phyloP scores from a whole-genome alignment of 1,139 yeast species.

The Dujonia santamariae region DNA sequence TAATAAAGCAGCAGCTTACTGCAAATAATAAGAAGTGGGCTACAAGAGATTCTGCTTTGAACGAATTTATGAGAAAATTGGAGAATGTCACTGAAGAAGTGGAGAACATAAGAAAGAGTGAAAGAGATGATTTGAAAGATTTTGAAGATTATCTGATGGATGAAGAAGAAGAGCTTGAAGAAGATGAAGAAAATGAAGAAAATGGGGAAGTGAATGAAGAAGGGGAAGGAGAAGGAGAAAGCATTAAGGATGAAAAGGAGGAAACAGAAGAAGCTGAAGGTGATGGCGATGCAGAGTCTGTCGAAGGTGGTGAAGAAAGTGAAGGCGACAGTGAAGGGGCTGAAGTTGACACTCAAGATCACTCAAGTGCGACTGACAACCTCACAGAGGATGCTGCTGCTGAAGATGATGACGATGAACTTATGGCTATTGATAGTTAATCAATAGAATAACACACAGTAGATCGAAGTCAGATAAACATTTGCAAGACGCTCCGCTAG shows the following conservation, averaged over 20 bases:
- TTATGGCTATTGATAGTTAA: no score
- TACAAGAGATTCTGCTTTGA: constrained; percentile 34
- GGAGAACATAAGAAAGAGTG: constrained; percentile 25
- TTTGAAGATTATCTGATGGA: constrained; percentile 8
- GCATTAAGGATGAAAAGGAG: constrained; percentile 8
- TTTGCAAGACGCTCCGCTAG: no score
- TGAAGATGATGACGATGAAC: constrained; percentile 10
- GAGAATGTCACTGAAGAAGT: constrained; percentile 28
- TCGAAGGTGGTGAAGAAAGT: no score
- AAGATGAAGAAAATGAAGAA: constrained; percentile 11
- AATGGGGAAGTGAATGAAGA: no score
- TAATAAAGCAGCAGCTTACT: constrained; percentile 29
- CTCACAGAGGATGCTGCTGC: constrained; percentile 9
- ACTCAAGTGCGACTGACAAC: not conserved
- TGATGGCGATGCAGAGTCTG: no score
- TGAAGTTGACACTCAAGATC: constrained; percentile 9
- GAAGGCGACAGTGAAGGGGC: constrained; percentile 12
- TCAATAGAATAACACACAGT: no score
- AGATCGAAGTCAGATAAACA: no score
- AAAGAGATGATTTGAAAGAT: constrained; percentile 13
- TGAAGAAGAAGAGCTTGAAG: constrained; percentile 8
- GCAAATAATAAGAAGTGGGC: constrained; percentile 41
- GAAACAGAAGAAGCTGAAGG: constrained; percentile 12
- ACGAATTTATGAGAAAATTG: constrained; percentile 35
- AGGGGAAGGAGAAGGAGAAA: constrained; percentile 11